Conservation (phyloP, 495 filamentous ascomycete species). For the Glarea lozoyensis region DNA sequence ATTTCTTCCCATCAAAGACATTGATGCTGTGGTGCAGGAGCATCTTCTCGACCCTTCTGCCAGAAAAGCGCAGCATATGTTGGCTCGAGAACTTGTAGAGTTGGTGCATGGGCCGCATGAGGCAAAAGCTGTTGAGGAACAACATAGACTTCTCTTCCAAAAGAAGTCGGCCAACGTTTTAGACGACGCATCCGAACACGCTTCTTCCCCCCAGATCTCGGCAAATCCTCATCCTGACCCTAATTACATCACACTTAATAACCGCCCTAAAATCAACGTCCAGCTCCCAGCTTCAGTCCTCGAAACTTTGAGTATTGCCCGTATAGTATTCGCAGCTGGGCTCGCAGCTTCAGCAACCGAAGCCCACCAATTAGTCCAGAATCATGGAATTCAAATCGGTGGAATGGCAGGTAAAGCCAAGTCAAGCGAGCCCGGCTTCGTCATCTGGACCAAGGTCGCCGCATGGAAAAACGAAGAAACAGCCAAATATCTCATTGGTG, state of each 20-base stretch:
- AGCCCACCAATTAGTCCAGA: conserved; percentile 52
- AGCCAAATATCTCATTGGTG: conserved; percentile 47
- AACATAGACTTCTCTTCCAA: conserved; percentile 49
- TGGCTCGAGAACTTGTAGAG: conserved; percentile 72
- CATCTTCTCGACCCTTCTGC: conserved; percentile 58
- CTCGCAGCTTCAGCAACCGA: conserved; percentile 56
- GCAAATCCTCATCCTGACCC: conserved; percentile 3
- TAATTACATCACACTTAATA: conserved; percentile 15
- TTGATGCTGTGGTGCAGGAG: conserved; percentile 53
- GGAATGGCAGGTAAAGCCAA: conserved; percentile 36
- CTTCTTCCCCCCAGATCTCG: background rate
- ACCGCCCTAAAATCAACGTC: conserved; percentile 36
- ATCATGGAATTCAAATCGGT: conserved; percentile 57
- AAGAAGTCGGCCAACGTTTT: too few species aligned
- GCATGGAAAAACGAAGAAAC: conserved; percentile 49
- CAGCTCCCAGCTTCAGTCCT: conserved; percentile 60
- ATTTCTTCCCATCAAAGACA: conserved; percentile 62
- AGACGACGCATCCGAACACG: background rate
- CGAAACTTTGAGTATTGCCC: conserved; percentile 48
- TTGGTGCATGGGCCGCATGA: conserved; percentile 62
- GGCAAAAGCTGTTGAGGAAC: conserved; percentile 44
- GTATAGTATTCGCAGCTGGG: conserved; percentile 58
- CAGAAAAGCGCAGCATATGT: conserved; percentile 67
- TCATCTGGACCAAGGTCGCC: conserved; percentile 56
- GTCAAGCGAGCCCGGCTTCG: conserved; percentile 41